Conservation (phyloP, 768 basidiomycete species). For the Calocybe indica region DNA sequence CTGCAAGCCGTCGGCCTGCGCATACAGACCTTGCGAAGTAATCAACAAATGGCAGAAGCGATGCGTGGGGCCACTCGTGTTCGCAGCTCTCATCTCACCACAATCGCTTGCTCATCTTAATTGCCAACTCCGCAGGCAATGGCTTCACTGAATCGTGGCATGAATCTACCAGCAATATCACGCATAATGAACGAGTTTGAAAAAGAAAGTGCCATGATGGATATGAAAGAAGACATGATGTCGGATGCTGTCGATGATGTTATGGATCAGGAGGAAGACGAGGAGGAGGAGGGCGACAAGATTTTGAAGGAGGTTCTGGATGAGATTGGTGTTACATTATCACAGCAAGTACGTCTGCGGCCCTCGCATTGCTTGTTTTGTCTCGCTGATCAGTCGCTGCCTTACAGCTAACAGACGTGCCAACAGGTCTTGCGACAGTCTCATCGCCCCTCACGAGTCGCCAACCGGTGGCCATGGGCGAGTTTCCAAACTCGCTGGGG, state of each 20-base stretch:
- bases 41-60: slow-evolving; percentile 98
- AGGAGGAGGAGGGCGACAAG: slow-evolving; percentile 94
- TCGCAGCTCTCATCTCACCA: slow-evolving; percentile 22
- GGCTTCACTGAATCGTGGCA: slow-evolving; percentile 94
- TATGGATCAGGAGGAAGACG: slow-evolving; percentile 88
- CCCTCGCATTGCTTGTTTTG: background rate
- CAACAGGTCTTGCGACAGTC: slow-evolving; percentile 59
- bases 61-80: slow-evolving; percentile 98
- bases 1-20: slow-evolving; percentile 92
- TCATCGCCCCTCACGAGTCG: slow-evolving; percentile 58
- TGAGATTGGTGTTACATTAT: slow-evolving; percentile 90
- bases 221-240: slow-evolving; percentile 99
- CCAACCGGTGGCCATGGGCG: slow-evolving; percentile 84
- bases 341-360: slow-evolving; percentile 60
- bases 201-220: slow-evolving; percentile 96
- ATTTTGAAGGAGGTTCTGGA: slow-evolving; percentile 94
- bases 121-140: slow-evolving; percentile 64
- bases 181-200: slow-evolving; percentile 98
- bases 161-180: slow-evolving; percentile 93
- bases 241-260: slow-evolving; percentile 94
- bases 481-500: slow-evolving; percentile 33
- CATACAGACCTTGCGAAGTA: slow-evolving; percentile 94
- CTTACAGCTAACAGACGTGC: slow-evolving; percentile 74
- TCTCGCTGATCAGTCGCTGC: slow-evolving; percentile 8
- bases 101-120: slow-evolving; percentile 6